A percentile compares a stretch with the other conserved stretches of the same genome.
phyloP scores from a whole-genome alignment of 108 stramenopile species.

The Pseudonitzschia pungens region DNA sequence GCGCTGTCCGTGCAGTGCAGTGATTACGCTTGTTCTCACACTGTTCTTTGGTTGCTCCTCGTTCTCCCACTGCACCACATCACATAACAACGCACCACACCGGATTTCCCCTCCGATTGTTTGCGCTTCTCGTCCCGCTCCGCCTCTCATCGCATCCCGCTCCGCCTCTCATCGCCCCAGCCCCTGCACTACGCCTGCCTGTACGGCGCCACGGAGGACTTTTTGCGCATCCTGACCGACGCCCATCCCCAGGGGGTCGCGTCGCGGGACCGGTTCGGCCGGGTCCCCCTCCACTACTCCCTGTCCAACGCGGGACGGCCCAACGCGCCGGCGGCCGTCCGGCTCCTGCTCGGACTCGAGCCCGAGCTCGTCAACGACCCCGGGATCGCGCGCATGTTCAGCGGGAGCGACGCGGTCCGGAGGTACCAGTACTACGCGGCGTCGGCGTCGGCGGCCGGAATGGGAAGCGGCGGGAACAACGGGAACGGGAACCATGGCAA shows the following conservation, averaged over 20 bases:
- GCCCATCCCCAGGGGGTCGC: slow-evolving; percentile 54
- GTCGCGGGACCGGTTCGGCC: slow-evolving; percentile 44
- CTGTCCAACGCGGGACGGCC: slow-evolving; percentile 70
- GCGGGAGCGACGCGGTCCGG: slow-evolving; percentile 42
- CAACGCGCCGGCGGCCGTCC: slow-evolving; percentile 62
- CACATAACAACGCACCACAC: no score
- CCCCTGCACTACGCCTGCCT: slow-evolving; percentile 87
- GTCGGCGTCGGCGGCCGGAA: no score
- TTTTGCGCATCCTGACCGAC: slow-evolving; percentile 58
- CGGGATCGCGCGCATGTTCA: slow-evolving; percentile 60
- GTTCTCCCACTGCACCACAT: no score
- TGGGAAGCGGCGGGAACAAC: background rate
- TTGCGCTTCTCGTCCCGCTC: no score
- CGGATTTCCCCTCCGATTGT: no score
- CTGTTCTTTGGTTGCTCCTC: no score
- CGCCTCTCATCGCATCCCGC: no score
- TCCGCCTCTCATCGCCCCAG: no score
- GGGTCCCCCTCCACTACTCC: slow-evolving; percentile 82
- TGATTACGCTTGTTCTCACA: no score
- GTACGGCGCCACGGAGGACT: slow-evolving; percentile 74
- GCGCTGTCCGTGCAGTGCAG: no score
- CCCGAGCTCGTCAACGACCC: slow-evolving; percentile 63
- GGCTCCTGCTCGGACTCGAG: slow-evolving; percentile 53
- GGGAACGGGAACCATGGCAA: background rate
- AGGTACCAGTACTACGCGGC: background rate